Conservation (phyloP, 2,329 filamentous ascomycete species). For the Aspergillus luchuensis region DNA sequence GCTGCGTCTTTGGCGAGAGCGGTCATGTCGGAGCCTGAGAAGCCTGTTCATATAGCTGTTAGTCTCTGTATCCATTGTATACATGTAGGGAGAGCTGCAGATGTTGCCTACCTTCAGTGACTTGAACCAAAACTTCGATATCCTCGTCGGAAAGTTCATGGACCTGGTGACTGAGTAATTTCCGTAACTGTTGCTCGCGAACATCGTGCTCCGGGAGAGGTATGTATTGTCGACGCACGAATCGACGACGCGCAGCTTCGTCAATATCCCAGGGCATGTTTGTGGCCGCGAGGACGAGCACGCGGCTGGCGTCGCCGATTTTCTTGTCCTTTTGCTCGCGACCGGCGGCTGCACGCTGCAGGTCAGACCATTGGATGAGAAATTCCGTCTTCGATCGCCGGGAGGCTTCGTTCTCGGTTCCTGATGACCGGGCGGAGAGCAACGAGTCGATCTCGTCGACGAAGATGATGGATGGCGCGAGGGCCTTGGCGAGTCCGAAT, state of each 20-base stretch:
- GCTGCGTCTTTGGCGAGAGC: constrained; percentile 95
- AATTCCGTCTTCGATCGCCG: constrained; percentile 97
- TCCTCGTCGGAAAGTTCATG: constrained; percentile 73
- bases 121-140: constrained; percentile 69
- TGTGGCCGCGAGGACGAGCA: constrained; percentile 90
- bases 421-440: constrained; percentile 75
- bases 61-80: not conserved
- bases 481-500: constrained; percentile 82
- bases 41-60: constrained; percentile 61
- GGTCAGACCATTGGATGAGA: constrained; percentile 92
- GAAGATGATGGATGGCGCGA: constrained; percentile 96
- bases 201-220: constrained; percentile 85
- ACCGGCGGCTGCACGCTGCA: constrained; percentile 88
- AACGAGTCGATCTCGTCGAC: constrained; percentile 98
- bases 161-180: constrained; percentile 82
- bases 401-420: constrained; percentile 86
- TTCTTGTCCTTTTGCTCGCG: constrained; percentile 65
- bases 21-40: constrained; percentile 95
- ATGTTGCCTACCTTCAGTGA: constrained; percentile 72
- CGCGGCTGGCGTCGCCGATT: constrained; percentile 78
- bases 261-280: constrained; percentile 98
- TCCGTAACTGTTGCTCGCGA: constrained; percentile 74
- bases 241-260: constrained; percentile 85
- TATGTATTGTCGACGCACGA: constrained; percentile 94
- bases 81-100: not conserved